These are phyloP conservation scores for Pelargonium fulgidum DNA, from an alignment of 441 rosid genomes.

Conservation along the genomic window DNA sequence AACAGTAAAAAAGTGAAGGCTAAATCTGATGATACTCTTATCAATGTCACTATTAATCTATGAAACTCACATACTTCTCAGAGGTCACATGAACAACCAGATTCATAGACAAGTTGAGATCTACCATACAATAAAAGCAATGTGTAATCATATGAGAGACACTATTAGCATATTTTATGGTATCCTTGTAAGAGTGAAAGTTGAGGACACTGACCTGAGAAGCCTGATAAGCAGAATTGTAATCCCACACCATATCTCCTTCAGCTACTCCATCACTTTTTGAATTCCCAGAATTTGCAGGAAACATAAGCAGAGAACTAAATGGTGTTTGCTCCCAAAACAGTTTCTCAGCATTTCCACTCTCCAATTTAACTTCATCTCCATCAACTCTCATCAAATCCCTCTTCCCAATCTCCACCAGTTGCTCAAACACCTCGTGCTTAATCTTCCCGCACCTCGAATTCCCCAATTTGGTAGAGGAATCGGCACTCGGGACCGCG, in stretches of 20 bases:
- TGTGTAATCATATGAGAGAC: neutral
- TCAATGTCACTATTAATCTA: neutral
- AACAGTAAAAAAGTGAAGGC: neutral
- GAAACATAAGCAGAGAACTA: constrained; percentile 21
- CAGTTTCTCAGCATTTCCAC: constrained; percentile 17
- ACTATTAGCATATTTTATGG: neutral
- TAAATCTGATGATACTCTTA: neutral
- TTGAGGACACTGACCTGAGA: constrained; percentile 27
- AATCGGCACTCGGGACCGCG: constrained; percentile 25
- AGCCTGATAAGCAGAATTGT: constrained; percentile 21
- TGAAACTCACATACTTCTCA: too few relatives aligned
- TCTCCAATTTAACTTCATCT: constrained; percentile 20
- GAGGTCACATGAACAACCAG: too few relatives aligned
- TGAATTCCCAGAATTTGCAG: constrained; percentile 2
- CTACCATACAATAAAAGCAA: neutral
- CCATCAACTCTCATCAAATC: constrained; percentile 22
- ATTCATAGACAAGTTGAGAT: neutral
- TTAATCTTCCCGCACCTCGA: constrained; percentile 22
- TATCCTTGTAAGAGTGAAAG: neutral
- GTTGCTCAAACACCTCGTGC: constrained; percentile 28
- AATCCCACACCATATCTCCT: constrained; percentile 28
- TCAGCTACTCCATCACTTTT: constrained; percentile 20
- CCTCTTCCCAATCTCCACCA: constrained; percentile 29
- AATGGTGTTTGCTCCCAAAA: constrained; percentile 21
- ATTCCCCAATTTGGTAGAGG: constrained; percentile 12